Evolutionary conservation across 345 rosid genomes (phyloP).

Genomic region (Euphorbia tirucalli): DNA sequence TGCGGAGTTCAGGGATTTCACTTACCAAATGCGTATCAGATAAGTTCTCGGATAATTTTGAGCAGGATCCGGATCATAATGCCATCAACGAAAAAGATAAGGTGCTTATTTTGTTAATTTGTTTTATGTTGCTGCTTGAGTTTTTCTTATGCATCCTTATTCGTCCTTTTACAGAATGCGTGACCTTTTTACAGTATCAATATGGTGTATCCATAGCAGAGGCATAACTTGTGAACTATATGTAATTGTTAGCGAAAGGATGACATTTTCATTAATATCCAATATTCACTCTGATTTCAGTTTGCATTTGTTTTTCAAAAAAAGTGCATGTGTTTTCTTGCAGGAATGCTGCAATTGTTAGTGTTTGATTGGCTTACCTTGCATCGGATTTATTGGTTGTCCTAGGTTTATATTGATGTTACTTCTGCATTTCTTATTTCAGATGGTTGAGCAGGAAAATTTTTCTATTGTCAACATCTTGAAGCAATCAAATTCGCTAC

Average conservation of each 20-base stretch:
- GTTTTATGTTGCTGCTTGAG: background rate
- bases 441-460: slow-evolving; percentile 35
- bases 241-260: background rate
- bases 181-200: background rate
- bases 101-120: slow-evolving; percentile 26
- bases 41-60: slow-evolving; percentile 38
- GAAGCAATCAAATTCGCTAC: slow-evolving; percentile 68
- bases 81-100: slow-evolving; percentile 30
- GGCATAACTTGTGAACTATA: background rate
- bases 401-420: background rate
- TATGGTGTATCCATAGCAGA: background rate
- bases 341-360: background rate
- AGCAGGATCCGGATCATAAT: slow-evolving; percentile 30
- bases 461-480: slow-evolving; percentile 47
- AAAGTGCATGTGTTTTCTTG: background rate
- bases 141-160: background rate
- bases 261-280: background rate
- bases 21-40: slow-evolving; percentile 39
- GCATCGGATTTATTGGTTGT: background rate
- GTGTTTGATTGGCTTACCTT: background rate
- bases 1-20: slow-evolving; percentile 34
- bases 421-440: slow-evolving; percentile 23
- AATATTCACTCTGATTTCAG: background rate
- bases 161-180: background rate
- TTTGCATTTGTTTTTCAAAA: background rate